phyloP scores from a whole-genome alignment of 805 yeast species.

The Komagataella mondaviorum region DNA sequence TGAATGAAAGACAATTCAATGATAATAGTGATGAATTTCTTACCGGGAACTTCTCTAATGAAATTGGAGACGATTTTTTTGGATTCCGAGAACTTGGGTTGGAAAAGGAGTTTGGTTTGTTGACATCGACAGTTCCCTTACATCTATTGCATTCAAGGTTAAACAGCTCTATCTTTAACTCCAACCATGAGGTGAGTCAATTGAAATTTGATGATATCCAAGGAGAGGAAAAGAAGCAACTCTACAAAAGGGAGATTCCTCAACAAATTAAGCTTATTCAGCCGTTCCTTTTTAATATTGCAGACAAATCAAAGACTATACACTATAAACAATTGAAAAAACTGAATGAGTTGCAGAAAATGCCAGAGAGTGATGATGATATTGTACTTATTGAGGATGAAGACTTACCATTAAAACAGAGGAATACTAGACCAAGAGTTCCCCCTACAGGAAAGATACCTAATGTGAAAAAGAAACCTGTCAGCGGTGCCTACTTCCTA shows the following conservation, averaged over 20 bases:
- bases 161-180: slow-evolving; percentile 38
- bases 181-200: slow-evolving; percentile 29
- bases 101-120: slow-evolving; percentile 79
- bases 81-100: slow-evolving; percentile 92
- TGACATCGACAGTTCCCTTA: slow-evolving; percentile 78
- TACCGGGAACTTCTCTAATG: slow-evolving; percentile 89
- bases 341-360: slow-evolving; percentile 16
- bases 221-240: slow-evolving; percentile 35
- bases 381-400: slow-evolving; percentile 69
- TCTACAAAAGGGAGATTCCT: slow-evolving; percentile 37
- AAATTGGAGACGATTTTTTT: slow-evolving; percentile 93
- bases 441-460: slow-evolving; percentile 87
- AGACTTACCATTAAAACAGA: slow-evolving; percentile 66
- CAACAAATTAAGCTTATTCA: slow-evolving; percentile 43
- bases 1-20: slow-evolving; percentile 61
- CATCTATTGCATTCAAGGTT: slow-evolving; percentile 73
- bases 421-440: slow-evolving; percentile 62
- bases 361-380: slow-evolving; percentile 24
- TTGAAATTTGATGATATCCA: slow-evolving; percentile 55
- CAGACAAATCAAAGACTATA: slow-evolving; percentile 25
- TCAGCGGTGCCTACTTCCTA: slow-evolving; percentile 40
- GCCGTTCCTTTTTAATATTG: slow-evolving; percentile 34
- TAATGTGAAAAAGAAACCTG: slow-evolving; percentile 48
- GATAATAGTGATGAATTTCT: slow-evolving; percentile 91
- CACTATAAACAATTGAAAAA: slow-evolving; percentile 29